These are phyloP conservation scores for Sordaria brevicollis DNA, from an alignment of 495 filamentous ascomycete species.

Conservation along the genomic window DNA sequence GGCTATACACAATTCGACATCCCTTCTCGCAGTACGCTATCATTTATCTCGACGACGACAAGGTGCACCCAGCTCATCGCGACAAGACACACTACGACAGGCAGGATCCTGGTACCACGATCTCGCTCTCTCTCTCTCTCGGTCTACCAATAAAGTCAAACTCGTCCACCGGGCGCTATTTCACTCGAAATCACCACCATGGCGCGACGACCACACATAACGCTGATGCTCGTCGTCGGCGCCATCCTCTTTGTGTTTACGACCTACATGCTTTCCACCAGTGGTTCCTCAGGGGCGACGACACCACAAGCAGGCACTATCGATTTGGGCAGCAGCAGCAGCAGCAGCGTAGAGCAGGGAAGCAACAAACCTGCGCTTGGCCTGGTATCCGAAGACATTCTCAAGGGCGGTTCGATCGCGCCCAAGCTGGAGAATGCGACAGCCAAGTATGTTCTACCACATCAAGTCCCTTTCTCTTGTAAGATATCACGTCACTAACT, in stretches of 20 bases:
- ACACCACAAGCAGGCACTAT: not conserved
- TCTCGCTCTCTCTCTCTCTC: too few relatives aligned
- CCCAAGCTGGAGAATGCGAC: slow-evolving; percentile 90
- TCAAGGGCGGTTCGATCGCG: slow-evolving; percentile 75
- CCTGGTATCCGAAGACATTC: slow-evolving; percentile 24
- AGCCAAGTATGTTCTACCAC: slow-evolving; percentile 49
- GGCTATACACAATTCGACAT: too few relatives aligned
- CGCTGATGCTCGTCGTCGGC: slow-evolving; percentile 23
- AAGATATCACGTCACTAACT: slow-evolving; percentile 3
- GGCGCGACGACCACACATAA: slow-evolving; percentile 35
- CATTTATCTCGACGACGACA: not conserved
- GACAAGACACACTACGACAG: not conserved
- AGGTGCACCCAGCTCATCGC: not conserved
- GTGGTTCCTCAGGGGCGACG: slow-evolving; percentile 4
- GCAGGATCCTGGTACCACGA: not conserved
- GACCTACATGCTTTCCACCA: slow-evolving; percentile 26
- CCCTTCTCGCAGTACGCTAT: not conserved
- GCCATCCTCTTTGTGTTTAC: slow-evolving; percentile 26
- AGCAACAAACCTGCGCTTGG: slow-evolving; percentile 14
- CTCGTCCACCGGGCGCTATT: not conserved
- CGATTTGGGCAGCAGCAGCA: slow-evolving; percentile 2
- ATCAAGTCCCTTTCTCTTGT: not conserved
- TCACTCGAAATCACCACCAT: slow-evolving; percentile 11
- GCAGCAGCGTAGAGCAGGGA: not conserved
- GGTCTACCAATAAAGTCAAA: not conserved